Evolutionary conservation across 768 basidiomycete genomes (phyloP).

Genomic region (Terana coerulea): DNA sequence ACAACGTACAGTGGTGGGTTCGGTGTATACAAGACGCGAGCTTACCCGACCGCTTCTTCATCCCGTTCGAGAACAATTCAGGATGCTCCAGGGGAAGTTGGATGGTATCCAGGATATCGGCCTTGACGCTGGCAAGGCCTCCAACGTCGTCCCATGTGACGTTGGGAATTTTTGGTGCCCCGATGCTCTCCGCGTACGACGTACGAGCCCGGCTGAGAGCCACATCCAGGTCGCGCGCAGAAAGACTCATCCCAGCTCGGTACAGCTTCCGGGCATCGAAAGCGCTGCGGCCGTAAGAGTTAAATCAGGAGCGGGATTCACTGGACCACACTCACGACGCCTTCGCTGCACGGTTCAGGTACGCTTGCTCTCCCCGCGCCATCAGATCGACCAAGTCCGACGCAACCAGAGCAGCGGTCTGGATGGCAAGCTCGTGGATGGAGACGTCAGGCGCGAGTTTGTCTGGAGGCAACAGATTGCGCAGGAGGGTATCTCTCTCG

Average conservation of each 20-base stretch:
- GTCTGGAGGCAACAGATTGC: slow-evolving; percentile 36
- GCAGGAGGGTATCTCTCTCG: slow-evolving; percentile 64
- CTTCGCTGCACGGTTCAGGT: slow-evolving; percentile 44
- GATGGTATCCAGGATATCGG: slow-evolving; percentile 93
- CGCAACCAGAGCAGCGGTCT: slow-evolving; percentile 89
- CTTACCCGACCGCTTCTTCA: slow-evolving; percentile 93
- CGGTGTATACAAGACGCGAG: background rate
- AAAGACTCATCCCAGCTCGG: slow-evolving; percentile 41
- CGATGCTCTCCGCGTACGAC: slow-evolving; percentile 87
- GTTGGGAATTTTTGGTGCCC: slow-evolving; percentile 94
- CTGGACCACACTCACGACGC: slow-evolving; percentile 30
- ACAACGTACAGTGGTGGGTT: background rate
- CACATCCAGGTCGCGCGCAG: slow-evolving; percentile 61
- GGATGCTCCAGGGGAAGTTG: slow-evolving; percentile 89
- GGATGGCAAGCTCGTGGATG: slow-evolving; percentile 64
- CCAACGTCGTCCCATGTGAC: slow-evolving; percentile 99
- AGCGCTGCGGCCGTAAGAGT: slow-evolving; percentile 18
- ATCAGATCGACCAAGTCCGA: slow-evolving; percentile 75
- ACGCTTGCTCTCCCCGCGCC: slow-evolving; percentile 48
- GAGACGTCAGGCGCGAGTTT: slow-evolving; percentile 74
- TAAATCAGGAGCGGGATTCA: background rate
- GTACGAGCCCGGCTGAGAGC: slow-evolving; percentile 71
- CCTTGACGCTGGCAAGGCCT: slow-evolving; percentile 81
- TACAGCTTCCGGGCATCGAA: slow-evolving; percentile 23
- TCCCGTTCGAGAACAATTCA: slow-evolving; percentile 82